A percentile compares a stretch with the other conserved stretches of the same genome.
phyloP scores from a whole-genome alignment of 2,329 filamentous ascomycete species.

The Stemphylium lycopersici region DNA sequence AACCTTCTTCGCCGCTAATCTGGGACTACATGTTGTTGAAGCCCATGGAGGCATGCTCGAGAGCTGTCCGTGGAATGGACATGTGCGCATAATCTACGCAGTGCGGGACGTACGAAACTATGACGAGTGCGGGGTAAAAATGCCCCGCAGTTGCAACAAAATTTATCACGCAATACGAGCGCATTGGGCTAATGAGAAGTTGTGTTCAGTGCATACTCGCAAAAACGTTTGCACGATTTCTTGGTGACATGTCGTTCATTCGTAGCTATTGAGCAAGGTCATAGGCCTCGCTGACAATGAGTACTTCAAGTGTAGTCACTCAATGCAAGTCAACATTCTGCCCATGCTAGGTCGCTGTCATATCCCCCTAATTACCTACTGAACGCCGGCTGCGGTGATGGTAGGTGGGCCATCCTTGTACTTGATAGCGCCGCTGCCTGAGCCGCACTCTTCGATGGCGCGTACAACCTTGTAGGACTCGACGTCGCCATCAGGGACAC shows the following conservation, averaged over 20 bases:
- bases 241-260: constrained; percentile 1
- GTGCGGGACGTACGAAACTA: neutral
- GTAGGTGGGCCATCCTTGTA: constrained; percentile 58
- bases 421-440: constrained; percentile 60
- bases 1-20: neutral
- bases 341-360: neutral
- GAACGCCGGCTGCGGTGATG: constrained; percentile 59
- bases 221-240: neutral
- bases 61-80: neutral
- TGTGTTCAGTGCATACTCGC: too few species aligned
- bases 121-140: constrained; percentile 17
- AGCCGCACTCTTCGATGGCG: constrained; percentile 65
- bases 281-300: neutral
- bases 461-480: constrained; percentile 62
- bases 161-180: constrained; percentile 1
- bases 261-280: neutral
- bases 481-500: constrained; percentile 64
- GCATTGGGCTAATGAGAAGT: neutral
- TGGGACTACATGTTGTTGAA: neutral
- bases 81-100: neutral
- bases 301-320: neutral
- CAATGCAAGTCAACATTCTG: neutral
- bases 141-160: constrained; percentile 14
- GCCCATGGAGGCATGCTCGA: neutral
- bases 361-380: constrained; percentile 36